A percentile compares a stretch with the other conserved stretches of the same genome.
Conservation (phyloP, 768 basidiomycete genomes). For the Russula brevipes region DNA sequence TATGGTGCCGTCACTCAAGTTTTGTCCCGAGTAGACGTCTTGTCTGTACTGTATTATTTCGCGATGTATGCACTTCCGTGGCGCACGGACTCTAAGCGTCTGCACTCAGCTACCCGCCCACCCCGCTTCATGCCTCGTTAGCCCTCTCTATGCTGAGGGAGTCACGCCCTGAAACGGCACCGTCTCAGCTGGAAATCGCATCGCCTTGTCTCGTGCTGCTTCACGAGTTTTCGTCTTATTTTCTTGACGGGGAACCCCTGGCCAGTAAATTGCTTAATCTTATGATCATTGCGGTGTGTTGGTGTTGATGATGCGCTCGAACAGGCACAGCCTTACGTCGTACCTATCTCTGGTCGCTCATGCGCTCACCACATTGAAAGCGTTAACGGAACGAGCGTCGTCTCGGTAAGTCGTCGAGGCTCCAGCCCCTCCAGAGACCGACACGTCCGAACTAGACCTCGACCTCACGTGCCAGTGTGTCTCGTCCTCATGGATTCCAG, state of each 20-base stretch:
- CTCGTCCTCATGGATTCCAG: conserved; percentile 24
- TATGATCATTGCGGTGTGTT: neutral
- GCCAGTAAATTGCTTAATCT: conserved; percentile 2
- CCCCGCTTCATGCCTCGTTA: conserved; percentile 15
- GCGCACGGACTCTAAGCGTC: neutral
- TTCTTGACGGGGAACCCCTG: conserved; percentile 12
- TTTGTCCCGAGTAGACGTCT: conserved; percentile 37
- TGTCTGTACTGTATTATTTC: conserved; percentile 40
- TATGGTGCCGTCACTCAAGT: conserved; percentile 28
- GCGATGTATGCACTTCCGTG: neutral
- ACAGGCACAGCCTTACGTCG: conserved; percentile 15
- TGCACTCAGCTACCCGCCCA: conserved; percentile 19
- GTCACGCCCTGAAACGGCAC: conserved; percentile 1
- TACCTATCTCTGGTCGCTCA: conserved; percentile 23
- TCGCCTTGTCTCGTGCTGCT: conserved; percentile 21
- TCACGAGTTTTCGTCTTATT: conserved; percentile 25
- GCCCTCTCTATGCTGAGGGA: conserved; percentile 22
- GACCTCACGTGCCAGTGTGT: neutral
- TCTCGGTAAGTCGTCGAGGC: conserved; percentile 11
- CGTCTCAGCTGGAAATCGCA: neutral
- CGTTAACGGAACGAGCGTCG: conserved; percentile 7
- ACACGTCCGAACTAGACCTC: neutral
- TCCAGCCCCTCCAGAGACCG: neutral
- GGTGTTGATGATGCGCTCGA: neutral
- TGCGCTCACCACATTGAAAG: conserved; percentile 5